Evolutionary conservation across 208 protist genomes (phyloP).

Genomic region (Trypanosoma melophagium): DNA sequence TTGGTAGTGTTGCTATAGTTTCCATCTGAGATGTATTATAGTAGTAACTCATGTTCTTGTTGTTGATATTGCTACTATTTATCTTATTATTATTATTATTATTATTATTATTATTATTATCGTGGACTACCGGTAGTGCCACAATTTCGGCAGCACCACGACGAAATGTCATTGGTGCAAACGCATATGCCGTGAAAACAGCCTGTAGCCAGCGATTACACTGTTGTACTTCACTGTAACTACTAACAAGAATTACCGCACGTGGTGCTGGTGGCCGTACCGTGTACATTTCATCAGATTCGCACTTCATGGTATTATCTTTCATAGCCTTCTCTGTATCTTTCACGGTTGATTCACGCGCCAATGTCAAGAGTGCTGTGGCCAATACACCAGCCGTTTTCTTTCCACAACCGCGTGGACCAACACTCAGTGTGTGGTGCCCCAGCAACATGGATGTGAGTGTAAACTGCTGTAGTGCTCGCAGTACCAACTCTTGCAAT

Average conservation of each 20-base stretch:
- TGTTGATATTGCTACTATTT: not conserved
- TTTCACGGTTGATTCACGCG: not conserved
- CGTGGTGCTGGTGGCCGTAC: slow-evolving; percentile 24
- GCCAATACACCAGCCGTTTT: slow-evolving; percentile 51
- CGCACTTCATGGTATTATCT: not conserved
- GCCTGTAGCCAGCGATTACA: slow-evolving; percentile 42
- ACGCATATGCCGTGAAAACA: slow-evolving; percentile 64
- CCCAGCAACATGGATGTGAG: slow-evolving; percentile 65
- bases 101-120: not conserved
- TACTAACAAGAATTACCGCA: slow-evolving; percentile 50
- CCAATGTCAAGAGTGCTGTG: slow-evolving; percentile 16
- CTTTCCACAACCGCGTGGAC: slow-evolving; percentile 58
- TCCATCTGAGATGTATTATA: not conserved
- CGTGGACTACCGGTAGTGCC: slow-evolving; percentile 15
- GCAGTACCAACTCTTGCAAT: slow-evolving; percentile 18
- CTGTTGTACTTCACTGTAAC: slow-evolving; percentile 39
- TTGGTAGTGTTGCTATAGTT: not conserved
- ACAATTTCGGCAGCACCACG: slow-evolving; percentile 31
- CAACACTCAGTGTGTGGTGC: slow-evolving; percentile 61
- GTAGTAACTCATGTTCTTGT: not conserved
- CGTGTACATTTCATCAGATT: not conserved
- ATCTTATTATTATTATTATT: not conserved
- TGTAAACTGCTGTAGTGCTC: slow-evolving; percentile 49
- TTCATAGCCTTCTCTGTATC: not conserved
- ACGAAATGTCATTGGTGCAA: slow-evolving; percentile 44